Conservation (phyloP, 805 yeast genomes). For the Debaryomyces castellii region DNA sequence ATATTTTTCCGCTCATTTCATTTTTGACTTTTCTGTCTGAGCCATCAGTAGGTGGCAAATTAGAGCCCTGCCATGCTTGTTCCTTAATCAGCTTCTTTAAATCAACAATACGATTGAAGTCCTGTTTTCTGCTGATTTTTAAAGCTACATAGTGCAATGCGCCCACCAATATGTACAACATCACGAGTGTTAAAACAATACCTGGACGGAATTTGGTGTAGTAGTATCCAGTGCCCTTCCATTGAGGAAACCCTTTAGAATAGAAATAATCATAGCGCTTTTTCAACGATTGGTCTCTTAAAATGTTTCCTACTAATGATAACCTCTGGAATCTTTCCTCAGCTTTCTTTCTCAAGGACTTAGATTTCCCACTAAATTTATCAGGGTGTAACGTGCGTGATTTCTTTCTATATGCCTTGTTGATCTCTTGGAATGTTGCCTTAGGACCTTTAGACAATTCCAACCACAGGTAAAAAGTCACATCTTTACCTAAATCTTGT, state of each 20-base stretch:
- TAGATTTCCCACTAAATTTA: slow-evolving; percentile 41
- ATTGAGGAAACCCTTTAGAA: slow-evolving; percentile 80
- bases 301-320: slow-evolving; percentile 71
- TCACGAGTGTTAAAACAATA: slow-evolving; percentile 45
- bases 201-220: slow-evolving; percentile 73
- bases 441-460: slow-evolving; percentile 46
- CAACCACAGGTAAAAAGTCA: slow-evolving; percentile 70
- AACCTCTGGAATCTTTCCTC: slow-evolving; percentile 76
- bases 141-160: slow-evolving; percentile 59
- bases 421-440: slow-evolving; percentile 53
- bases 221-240: slow-evolving; percentile 66
- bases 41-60: slow-evolving; percentile 50
- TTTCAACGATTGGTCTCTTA: slow-evolving; percentile 53
- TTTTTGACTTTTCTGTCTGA: slow-evolving; percentile 43
- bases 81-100: slow-evolving; percentile 52
- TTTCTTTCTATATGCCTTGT: slow-evolving; percentile 65
- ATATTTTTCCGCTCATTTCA: slow-evolving; percentile 47
- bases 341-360: slow-evolving; percentile 45
- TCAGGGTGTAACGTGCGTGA: slow-evolving; percentile 86
- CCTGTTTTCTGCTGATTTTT: slow-evolving; percentile 54
- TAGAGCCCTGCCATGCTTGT: slow-evolving; percentile 56
- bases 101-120: slow-evolving; percentile 52
- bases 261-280: slow-evolving; percentile 84
- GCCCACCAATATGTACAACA: slow-evolving; percentile 52
- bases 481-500: slow-evolving; percentile 58